phyloP scores from a whole-genome alignment of 2,329 filamentous ascomycete species.

The Daldinia sp. region DNA sequence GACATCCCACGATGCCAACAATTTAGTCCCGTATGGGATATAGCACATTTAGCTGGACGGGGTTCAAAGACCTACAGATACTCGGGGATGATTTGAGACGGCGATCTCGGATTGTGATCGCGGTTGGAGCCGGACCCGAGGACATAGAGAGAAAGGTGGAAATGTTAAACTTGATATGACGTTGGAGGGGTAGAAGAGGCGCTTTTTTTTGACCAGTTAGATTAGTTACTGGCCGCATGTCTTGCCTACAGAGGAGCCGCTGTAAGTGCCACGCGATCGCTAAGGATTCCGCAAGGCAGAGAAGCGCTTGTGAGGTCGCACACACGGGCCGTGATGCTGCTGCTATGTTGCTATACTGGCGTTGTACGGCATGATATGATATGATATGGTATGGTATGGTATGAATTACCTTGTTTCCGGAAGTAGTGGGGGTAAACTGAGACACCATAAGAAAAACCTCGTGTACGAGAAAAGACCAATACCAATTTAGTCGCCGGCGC shows the following conservation, averaged over 20 bases:
- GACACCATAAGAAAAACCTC: conserved; percentile 28
- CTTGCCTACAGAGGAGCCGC: conserved; percentile 32
- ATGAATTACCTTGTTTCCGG: conserved; percentile 20
- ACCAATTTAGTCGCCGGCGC: conserved; percentile 28
- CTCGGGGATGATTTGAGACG: conserved; percentile 18
- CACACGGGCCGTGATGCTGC: not conserved
- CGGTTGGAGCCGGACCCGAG: conserved; percentile 15
- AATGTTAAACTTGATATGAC: conserved; percentile 27
- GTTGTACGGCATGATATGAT: not conserved
- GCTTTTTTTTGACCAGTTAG: conserved; percentile 10
- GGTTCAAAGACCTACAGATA: conserved; percentile 28
- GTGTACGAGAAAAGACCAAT: conserved; percentile 23
- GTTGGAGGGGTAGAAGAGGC: conserved; percentile 27
- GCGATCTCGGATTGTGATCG: conserved; percentile 30
- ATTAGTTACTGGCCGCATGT: conserved; percentile 22
- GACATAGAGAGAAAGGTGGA: not conserved
- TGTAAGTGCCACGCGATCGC: conserved; percentile 35
- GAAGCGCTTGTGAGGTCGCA: conserved; percentile 28
- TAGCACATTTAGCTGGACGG: conserved; percentile 8
- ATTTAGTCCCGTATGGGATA: conserved; percentile 9
- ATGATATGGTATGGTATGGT: conserved; percentile 8
- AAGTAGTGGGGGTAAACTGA: conserved; percentile 21
- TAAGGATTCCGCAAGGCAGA: conserved; percentile 36
- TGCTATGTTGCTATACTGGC: not conserved
- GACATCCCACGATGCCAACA: conserved; percentile 8